phyloP scores from a whole-genome alignment of 1,139 yeast species.

The Yarrowia galli region DNA sequence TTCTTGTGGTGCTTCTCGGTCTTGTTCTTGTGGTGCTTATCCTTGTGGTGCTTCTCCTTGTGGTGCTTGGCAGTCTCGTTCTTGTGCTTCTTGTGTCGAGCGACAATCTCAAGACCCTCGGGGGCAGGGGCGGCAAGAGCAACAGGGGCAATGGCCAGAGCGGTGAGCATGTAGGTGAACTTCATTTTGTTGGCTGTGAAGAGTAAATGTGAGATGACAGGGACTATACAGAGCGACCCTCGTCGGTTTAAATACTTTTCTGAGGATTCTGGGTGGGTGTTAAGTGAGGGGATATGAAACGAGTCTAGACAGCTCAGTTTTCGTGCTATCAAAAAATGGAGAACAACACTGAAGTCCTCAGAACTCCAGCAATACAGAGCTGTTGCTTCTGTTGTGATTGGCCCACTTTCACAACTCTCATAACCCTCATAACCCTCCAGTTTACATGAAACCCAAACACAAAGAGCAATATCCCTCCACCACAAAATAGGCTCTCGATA shows the following conservation, averaged over 20 bases:
- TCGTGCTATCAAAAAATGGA: background rate
- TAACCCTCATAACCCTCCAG: background rate
- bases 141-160: conserved; percentile 30
- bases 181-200: background rate
- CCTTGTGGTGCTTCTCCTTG: conserved; percentile 35
- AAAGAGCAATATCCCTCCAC: conserved; percentile 21
- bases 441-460: background rate
- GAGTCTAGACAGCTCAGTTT: background rate
- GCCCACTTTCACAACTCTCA: too few relatives aligned
- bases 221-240: too few relatives aligned
- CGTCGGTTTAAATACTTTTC: conserved; percentile 8
- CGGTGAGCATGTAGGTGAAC: conserved; percentile 30
- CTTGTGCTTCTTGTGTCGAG: conserved; percentile 20
- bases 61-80: conserved; percentile 32
- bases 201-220: too few relatives aligned
- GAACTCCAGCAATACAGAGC: too few relatives aligned
- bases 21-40: conserved; percentile 29
- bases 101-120: conserved; percentile 24
- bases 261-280: background rate
- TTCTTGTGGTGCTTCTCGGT: conserved; percentile 29
- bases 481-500: conserved; percentile 1
- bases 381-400: too few relatives aligned
- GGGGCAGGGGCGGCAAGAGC: conserved; percentile 33
- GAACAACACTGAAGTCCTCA: too few relatives aligned
- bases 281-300: too few relatives aligned